These are phyloP conservation scores for Geranium incanum DNA, from an alignment of 441 rosid genomes.

Conservation along the genomic window DNA sequence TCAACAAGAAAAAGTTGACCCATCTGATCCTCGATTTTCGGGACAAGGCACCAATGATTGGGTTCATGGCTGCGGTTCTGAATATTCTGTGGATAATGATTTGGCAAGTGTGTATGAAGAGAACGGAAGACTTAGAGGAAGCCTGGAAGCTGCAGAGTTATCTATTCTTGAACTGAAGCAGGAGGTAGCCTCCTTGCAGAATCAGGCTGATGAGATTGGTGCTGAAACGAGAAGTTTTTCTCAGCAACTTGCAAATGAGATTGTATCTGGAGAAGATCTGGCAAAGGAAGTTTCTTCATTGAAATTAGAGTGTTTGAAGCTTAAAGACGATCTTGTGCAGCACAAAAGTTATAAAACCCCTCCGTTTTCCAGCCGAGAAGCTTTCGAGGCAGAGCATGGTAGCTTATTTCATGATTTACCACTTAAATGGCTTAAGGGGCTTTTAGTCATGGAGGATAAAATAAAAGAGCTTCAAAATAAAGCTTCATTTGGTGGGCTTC, in stretches of 20 bases:
- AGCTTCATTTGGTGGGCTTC: conserved; percentile 54
- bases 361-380: conserved; percentile 30
- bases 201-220: conserved; percentile 73
- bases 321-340: conserved; percentile 62
- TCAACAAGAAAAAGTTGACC: conserved; percentile 49
- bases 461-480: conserved; percentile 65
- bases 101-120: conserved; percentile 63
- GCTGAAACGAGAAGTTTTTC: conserved; percentile 59
- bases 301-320: conserved; percentile 68
- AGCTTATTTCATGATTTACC: conserved; percentile 41
- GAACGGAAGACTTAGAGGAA: conserved; percentile 69
- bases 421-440: conserved; percentile 61
- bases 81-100: conserved; percentile 57
- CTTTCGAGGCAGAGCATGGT: conserved; percentile 31
- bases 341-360: conserved; percentile 35
- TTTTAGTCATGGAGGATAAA: conserved; percentile 63
- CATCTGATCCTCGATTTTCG: conserved; percentile 40
- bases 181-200: conserved; percentile 62
- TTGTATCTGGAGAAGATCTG: conserved; percentile 76
- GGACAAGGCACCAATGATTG: conserved; percentile 47
- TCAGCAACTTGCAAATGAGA: conserved; percentile 70
- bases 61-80: conserved; percentile 74
- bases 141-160: conserved; percentile 70
- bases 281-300: conserved; percentile 65
- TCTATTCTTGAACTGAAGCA: conserved; percentile 67